Base-by-base conservation (phyloP, 2,329 filamentous ascomycete genomes). In the Aspergillus tubingensis region DNA sequence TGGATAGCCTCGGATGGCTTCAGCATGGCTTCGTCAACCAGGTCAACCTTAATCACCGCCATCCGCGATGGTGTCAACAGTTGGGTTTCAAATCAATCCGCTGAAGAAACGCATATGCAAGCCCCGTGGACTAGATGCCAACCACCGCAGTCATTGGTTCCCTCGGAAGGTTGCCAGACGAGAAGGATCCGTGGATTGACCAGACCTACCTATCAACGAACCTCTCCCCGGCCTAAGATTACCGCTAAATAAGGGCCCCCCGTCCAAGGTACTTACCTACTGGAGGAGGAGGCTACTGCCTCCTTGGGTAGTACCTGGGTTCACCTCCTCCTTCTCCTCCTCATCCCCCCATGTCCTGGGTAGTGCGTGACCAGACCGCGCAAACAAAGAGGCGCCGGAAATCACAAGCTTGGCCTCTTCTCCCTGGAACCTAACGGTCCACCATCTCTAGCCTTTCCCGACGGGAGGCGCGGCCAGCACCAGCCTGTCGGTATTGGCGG, bases 401-500 rank as follows among this genome's bases (percentile, higher is more conserved):
- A 36, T 53, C 51, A 53, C 50, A 32, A 52, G 50, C 50, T 19
- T 27, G 21, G 47, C 47, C 27, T 21, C 23, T 10, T 27, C 21
- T 17, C 32, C 32, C 47, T 50, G 47, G 47, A 53, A 17, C 44
- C 49, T 21, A 61, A 61, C 54, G 57, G 60, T 52, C 52, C 49
- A 60, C 52, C 39, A 32, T 38, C 32, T 49, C 54, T 51, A 43
- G 43, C 53, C 49, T 44, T 56, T 56, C 51, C 54, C 54, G 41
- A 61, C 56, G 38, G 51, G 51, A 60, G 50, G 51, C 49, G 47
- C 47, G 50, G 54, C 39, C 44, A 62, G 59, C 54, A 62, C 64
- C 64, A 60, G 49, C 52, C 62, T 65, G 64, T 66, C 64, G 64
- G 64, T 62, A 56, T 60, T 53, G 52, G 50, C 38, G 58, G 47